Percentiles rank a stretch among this genome's conserved stretches.
Evolutionary conservation across 1,139 yeast species (phyloP).

Genomic region (Geotrichum histeridarum): DNA sequence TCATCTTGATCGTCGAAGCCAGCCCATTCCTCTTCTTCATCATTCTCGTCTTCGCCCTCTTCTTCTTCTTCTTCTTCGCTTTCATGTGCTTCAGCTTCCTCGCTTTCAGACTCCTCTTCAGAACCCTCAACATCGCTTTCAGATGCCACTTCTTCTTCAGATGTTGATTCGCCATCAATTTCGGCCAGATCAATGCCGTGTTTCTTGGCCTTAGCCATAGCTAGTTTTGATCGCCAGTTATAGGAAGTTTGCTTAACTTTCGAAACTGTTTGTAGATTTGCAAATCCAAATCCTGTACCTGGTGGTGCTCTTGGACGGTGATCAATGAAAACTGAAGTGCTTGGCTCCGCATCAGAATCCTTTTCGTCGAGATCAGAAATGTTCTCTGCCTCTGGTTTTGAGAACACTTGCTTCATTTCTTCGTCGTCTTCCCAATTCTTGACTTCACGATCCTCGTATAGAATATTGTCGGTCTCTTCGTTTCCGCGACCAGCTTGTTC

Average conservation of each 20-base stretch:
- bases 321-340: conserved; percentile 59
- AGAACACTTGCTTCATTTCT: conserved; percentile 16
- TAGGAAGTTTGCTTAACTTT: conserved; percentile 47
- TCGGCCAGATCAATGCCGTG: conserved; percentile 34
- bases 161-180: conserved; percentile 40
- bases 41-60: conserved; percentile 23
- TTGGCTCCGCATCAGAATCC: conserved; percentile 21
- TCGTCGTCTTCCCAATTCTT: conserved; percentile 57
- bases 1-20: conserved; percentile 20
- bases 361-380: conserved; percentile 23
- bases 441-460: conserved; percentile 65
- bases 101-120: conserved; percentile 29
- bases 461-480: conserved; percentile 55
- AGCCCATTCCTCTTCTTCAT: conserved; percentile 25
- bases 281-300: conserved; percentile 66
- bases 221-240: conserved; percentile 56
- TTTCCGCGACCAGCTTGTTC: conserved; percentile 71
- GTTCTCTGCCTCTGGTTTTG: not conserved
- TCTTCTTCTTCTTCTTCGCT: conserved; percentile 24
- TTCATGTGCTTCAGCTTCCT: conserved; percentile 21
- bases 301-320: conserved; percentile 62
- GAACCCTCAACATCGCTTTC: conserved; percentile 24
- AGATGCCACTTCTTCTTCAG: conserved; percentile 26
- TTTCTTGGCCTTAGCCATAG: conserved; percentile 41
- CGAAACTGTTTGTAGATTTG: conserved; percentile 47